Evolutionary conservation across 495 filamentous ascomycete species (phyloP).

Genomic region (Aspergillus egyptiacus): DNA sequence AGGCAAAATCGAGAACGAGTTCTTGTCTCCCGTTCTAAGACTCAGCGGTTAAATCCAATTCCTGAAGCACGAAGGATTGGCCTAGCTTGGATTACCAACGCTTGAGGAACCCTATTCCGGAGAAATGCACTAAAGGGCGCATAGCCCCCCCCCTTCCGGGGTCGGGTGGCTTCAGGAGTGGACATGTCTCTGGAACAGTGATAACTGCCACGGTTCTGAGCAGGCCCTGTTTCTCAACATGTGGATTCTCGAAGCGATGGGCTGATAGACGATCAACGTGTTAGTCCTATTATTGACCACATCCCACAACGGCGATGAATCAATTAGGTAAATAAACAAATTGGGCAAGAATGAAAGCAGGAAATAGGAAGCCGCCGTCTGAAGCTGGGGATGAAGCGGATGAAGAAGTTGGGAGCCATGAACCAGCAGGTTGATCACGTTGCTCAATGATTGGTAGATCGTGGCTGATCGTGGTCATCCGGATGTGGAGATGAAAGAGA

Average conservation of each 20-base stretch:
- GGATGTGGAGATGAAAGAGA: constrained; percentile 14
- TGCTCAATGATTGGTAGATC: constrained; percentile 25
- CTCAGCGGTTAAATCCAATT: not conserved
- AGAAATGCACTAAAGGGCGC: not conserved
- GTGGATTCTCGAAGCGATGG: not conserved
- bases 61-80: not conserved
- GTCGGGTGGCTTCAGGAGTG: not conserved
- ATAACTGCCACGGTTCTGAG: not conserved
- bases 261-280: constrained; percentile 1
- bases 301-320: constrained; percentile 5
- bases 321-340: not conserved
- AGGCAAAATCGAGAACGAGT: too few species aligned
- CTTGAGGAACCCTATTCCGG: not conserved
- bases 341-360: not conserved
- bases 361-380: not conserved
- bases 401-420: constrained; percentile 3
- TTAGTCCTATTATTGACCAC: not conserved
- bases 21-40: too few species aligned
- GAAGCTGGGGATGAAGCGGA: not conserved
- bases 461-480: constrained; percentile 8
- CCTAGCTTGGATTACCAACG: not conserved
- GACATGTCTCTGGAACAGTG: not conserved
- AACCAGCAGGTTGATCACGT: constrained; percentile 24
- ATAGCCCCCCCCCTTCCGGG: constrained; percentile 9
- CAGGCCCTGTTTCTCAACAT: not conserved